Percentiles rank a stretch among this genome's conserved stretches.
Conservation (phyloP, 73 alveolate genomes). For the Loxodes magnus region DNA sequence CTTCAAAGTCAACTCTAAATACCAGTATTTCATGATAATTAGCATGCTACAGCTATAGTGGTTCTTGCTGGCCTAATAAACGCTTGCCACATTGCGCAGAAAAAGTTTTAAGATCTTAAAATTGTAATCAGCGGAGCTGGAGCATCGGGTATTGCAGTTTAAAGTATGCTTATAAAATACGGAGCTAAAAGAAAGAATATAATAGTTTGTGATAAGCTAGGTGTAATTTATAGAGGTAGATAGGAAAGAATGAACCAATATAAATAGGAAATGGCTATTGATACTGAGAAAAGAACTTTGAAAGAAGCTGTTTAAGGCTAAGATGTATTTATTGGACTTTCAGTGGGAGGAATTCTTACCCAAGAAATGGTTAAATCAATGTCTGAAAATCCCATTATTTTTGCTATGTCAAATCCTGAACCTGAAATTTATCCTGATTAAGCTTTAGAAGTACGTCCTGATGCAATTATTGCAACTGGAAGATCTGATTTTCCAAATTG, state of each 20-base stretch:
- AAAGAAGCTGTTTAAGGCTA: slow-evolving; percentile 49
- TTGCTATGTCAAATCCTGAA: slow-evolving; percentile 67
- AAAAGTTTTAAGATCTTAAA: slow-evolving; percentile 40
- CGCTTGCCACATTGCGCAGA: slow-evolving; percentile 18
- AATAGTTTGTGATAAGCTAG: slow-evolving; percentile 43
- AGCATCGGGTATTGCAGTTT: slow-evolving; percentile 63
- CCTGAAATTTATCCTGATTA: slow-evolving; percentile 58
- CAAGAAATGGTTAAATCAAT: slow-evolving; percentile 36
- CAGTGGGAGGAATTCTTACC: slow-evolving; percentile 36
- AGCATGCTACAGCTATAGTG: slow-evolving; percentile 64
- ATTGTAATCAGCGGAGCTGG: slow-evolving; percentile 67
- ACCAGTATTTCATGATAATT: slow-evolving; percentile 72
- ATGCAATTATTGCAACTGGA: too few species aligned
- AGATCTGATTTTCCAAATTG: slow-evolving; percentile 66
- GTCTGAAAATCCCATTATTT: slow-evolving; percentile 44
- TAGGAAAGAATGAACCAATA: slow-evolving; percentile 47
- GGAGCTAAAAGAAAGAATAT: slow-evolving; percentile 38
- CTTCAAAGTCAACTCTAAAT: slow-evolving; percentile 31
- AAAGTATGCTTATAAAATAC: slow-evolving; percentile 19
- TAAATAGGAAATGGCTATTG: slow-evolving; percentile 43
- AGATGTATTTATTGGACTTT: slow-evolving; percentile 57
- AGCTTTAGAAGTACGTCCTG: slow-evolving; percentile 40
- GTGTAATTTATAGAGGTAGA: slow-evolving; percentile 59
- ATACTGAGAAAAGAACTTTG: slow-evolving; percentile 43
- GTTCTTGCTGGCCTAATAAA: slow-evolving; percentile 53